Evolutionary conservation across 2,329 filamentous ascomycete genomes (phyloP).

Genomic region (Septoria linicola): DNA sequence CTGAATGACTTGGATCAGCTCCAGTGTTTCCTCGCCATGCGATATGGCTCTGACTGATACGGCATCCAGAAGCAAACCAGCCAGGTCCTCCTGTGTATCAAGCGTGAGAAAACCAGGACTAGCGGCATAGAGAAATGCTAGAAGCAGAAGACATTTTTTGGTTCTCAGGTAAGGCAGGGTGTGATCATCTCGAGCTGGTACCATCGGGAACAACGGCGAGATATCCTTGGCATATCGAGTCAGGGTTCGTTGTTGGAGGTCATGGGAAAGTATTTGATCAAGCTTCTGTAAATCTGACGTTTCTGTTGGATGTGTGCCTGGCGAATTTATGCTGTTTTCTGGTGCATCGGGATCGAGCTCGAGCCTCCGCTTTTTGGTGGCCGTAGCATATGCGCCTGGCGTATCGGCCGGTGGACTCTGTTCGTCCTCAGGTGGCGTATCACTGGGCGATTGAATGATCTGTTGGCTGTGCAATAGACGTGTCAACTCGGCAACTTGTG

Average conservation of each 20-base stretch:
- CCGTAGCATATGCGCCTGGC: not conserved
- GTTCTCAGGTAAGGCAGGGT: slow-evolving; percentile 20
- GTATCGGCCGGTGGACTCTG: not conserved
- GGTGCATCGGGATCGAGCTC: slow-evolving; percentile 2
- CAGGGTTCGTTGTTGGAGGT: slow-evolving; percentile 25
- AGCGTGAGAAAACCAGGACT: slow-evolving; percentile 51
- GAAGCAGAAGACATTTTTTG: slow-evolving; percentile 52
- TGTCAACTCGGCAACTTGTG: slow-evolving; percentile 33
- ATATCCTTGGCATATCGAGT: slow-evolving; percentile 26
- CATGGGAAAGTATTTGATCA: slow-evolving; percentile 24
- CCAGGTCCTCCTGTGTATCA: slow-evolving; percentile 60
- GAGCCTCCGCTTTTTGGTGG: slow-evolving; percentile 21
- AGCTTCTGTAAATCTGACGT: slow-evolving; percentile 17
- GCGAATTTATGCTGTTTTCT: not conserved
- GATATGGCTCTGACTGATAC: slow-evolving; percentile 71
- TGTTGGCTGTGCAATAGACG: slow-evolving; percentile 30
- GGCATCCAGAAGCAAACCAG: slow-evolving; percentile 66
- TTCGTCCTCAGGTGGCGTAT: not conserved
- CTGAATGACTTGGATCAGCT: slow-evolving; percentile 76
- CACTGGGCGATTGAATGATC: slow-evolving; percentile 17
- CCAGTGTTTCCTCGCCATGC: slow-evolving; percentile 69
- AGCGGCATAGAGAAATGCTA: slow-evolving; percentile 56
- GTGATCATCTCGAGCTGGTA: slow-evolving; percentile 19
- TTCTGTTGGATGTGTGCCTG: not conserved
- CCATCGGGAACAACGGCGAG: slow-evolving; percentile 25